Evolutionary conservation across 805 yeast species (phyloP).

Genomic region (Yamadazyma nakazawae): DNA sequence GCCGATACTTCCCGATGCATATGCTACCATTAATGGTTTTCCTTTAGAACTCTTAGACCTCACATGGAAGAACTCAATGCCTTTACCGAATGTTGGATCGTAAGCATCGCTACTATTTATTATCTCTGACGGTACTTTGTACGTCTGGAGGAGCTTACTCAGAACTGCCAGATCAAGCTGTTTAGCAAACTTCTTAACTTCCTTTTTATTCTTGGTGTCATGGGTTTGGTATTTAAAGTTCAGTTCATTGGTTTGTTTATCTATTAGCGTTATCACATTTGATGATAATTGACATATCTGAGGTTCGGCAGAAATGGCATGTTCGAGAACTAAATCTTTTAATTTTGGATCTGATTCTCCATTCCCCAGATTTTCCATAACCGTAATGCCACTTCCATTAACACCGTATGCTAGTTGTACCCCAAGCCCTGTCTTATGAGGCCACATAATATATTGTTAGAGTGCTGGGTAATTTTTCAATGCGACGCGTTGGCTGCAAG

Average conservation of each 20-base stretch:
- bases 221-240: conserved; percentile 2
- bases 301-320: conserved; percentile 11
- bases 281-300: conserved; percentile 3
- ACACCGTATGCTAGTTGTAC: conserved; percentile 43
- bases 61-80: conserved; percentile 18
- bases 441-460: conserved; percentile 28
- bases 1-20: conserved; percentile 31
- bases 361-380: not conserved
- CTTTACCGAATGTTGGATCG: conserved; percentile 34
- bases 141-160: conserved; percentile 4
- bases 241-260: conserved; percentile 5
- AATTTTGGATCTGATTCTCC: not conserved
- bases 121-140: conserved; percentile 5
- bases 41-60: not conserved
- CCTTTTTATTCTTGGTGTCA: not conserved
- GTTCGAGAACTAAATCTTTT: conserved; percentile 16
- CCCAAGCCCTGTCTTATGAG: conserved; percentile 35
- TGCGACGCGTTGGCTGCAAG: not conserved
- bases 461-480: not conserved
- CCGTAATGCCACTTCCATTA: conserved; percentile 29
- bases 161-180: conserved; percentile 3
- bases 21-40: conserved; percentile 17
- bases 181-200: not conserved
- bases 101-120: conserved; percentile 6
- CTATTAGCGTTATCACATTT: not conserved